Percentiles rank a stretch among this genome's conserved stretches.
phyloP scores from a whole-genome alignment of 108 stramenopile genomes.

The Conticribra weissflogii region DNA sequence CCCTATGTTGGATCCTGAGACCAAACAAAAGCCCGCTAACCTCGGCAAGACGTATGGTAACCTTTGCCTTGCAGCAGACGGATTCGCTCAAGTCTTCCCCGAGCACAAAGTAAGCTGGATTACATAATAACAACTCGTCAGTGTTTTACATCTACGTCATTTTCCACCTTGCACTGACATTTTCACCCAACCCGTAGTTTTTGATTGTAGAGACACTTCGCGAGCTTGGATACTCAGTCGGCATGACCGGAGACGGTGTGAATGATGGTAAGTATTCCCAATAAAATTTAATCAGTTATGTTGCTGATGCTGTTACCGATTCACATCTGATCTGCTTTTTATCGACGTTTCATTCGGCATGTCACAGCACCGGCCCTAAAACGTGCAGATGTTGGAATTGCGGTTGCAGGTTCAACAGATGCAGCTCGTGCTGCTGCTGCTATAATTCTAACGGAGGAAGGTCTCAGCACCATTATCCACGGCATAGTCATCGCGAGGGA shows the following conservation, averaged over 20 bases:
- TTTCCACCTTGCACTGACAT: not conserved
- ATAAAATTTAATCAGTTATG: too few relatives aligned
- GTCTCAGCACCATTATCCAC: slow-evolving; percentile 63
- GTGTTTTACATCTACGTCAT: too few relatives aligned
- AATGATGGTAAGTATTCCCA: too few relatives aligned
- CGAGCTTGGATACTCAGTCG: slow-evolving; percentile 53
- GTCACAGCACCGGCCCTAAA: slow-evolving; percentile 82
- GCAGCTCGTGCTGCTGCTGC: slow-evolving; percentile 75
- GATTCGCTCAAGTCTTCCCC: slow-evolving; percentile 84
- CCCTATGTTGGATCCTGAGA: slow-evolving; percentile 51
- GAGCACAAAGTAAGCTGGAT: slow-evolving; percentile 77
- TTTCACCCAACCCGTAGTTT: slow-evolving; percentile 32
- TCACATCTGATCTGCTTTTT: too few relatives aligned
- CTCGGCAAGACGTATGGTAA: slow-evolving; percentile 45
- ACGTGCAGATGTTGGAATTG: slow-evolving; percentile 77
- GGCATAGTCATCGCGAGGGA: slow-evolving; percentile 63
- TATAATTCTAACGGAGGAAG: slow-evolving; percentile 72
- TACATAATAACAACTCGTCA: too few relatives aligned
- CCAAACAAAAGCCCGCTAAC: slow-evolving; percentile 49
- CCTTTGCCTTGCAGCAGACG: slow-evolving; percentile 58
- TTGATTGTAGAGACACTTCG: slow-evolving; percentile 68
- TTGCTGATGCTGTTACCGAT: too few relatives aligned
- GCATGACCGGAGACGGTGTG: slow-evolving; percentile 81
- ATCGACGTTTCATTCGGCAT: too few relatives aligned
- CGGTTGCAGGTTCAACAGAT: slow-evolving; percentile 76